A percentile compares a stretch with the other conserved stretches of the same genome.
phyloP scores from a whole-genome alignment of 2,329 filamentous ascomycete genomes.

The Penicillium sp. region DNA sequence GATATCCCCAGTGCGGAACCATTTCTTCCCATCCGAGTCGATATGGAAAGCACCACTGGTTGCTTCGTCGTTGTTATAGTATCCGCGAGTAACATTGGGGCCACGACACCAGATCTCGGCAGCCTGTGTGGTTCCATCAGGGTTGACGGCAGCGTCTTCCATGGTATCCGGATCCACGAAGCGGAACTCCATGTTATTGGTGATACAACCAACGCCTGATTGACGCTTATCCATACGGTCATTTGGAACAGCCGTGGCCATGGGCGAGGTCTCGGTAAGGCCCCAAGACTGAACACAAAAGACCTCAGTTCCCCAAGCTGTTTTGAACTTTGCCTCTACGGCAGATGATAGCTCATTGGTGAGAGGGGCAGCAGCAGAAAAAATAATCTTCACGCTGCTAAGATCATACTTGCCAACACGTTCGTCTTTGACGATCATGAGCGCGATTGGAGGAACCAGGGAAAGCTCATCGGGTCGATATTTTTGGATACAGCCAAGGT shows the following conservation, averaged over 20 bases:
- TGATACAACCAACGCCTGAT: constrained; percentile 26
- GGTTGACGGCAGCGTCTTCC: constrained; percentile 20
- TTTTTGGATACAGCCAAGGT: constrained; percentile 26
- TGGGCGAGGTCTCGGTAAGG: constrained; percentile 29
- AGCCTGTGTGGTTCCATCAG: constrained; percentile 24
- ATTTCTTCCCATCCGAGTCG: constrained; percentile 26
- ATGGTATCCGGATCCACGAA: constrained; percentile 31
- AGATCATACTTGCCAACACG: constrained; percentile 29
- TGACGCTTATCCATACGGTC: constrained; percentile 30
- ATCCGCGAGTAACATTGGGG: constrained; percentile 29
- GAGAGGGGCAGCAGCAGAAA: constrained; percentile 31
- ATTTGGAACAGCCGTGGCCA: constrained; percentile 27
- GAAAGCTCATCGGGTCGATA: constrained; percentile 29
- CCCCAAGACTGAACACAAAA: constrained; percentile 30
- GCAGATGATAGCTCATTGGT: constrained; percentile 25
- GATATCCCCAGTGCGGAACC: constrained; percentile 34
- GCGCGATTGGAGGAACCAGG: constrained; percentile 28
- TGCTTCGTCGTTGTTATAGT: constrained; percentile 30
- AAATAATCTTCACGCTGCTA: constrained; percentile 28
- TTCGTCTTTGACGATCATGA: constrained; percentile 30
- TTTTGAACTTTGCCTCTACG: constrained; percentile 26
- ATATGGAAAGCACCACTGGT: constrained; percentile 25
- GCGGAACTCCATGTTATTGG: constrained; percentile 30
- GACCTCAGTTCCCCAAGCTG: constrained; percentile 22
- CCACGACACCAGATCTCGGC: constrained; percentile 32